phyloP scores from a whole-genome alignment of 2,329 filamentous ascomycete species.

The Ascocoryne sarcoides region DNA sequence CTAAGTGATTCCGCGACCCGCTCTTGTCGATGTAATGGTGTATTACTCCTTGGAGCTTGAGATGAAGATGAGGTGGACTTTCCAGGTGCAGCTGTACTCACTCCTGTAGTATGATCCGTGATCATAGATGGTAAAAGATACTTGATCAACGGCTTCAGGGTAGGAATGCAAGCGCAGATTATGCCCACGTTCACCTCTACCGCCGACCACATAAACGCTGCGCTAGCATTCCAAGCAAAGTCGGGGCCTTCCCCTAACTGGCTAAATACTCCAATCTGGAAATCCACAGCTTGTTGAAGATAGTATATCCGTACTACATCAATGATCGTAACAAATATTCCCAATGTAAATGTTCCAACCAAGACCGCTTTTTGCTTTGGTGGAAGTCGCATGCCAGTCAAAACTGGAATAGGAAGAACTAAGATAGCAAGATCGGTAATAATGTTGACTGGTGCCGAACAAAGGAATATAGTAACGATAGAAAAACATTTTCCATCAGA shows the following conservation, averaged over 20 bases:
- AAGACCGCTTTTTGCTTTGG: conserved; percentile 81
- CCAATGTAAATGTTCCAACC: conserved; percentile 76
- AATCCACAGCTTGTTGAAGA: conserved; percentile 47
- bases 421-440: conserved; percentile 84
- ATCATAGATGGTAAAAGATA: conserved; percentile 24
- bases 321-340: conserved; percentile 78
- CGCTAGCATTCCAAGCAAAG: conserved; percentile 66
- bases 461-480: conserved; percentile 58
- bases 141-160: conserved; percentile 75
- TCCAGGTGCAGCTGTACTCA: conserved; percentile 1
- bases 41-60: conserved; percentile 6
- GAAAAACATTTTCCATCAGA: conserved; percentile 33
- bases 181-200: conserved; percentile 89
- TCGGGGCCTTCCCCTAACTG: conserved; percentile 40
- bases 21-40: background rate
- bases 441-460: conserved; percentile 82
- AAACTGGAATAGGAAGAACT: conserved; percentile 77
- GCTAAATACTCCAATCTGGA: conserved; percentile 4
- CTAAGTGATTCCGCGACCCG: background rate
- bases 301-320: conserved; percentile 88
- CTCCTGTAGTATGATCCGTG: conserved; percentile 12
- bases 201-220: conserved; percentile 88
- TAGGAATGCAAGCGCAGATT: conserved; percentile 86
- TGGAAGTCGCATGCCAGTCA: conserved; percentile 79
- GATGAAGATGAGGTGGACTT: conserved; percentile 15